phyloP scores from a whole-genome alignment of 768 basidiomycete species.

The Collybia nuda region DNA sequence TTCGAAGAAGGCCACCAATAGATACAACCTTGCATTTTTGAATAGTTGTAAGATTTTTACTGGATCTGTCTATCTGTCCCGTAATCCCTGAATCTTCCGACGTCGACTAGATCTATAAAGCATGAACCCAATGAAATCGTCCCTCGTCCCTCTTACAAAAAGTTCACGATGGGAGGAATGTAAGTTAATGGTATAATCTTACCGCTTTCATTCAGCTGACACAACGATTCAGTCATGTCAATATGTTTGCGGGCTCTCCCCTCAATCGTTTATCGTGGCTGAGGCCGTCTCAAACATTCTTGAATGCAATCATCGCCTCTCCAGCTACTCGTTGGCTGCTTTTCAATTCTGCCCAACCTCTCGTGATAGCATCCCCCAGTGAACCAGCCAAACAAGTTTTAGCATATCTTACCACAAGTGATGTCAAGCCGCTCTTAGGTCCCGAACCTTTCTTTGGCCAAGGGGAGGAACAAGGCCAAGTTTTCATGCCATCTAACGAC shows the following conservation, averaged over 20 bases:
- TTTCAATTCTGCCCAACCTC: constrained; percentile 74
- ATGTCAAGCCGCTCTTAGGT: constrained; percentile 62
- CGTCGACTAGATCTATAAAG: no score
- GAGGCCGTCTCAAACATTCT: constrained; percentile 67
- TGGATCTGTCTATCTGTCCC: no score
- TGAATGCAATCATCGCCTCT: constrained; percentile 65
- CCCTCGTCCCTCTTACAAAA: no score
- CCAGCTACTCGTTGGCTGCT: constrained; percentile 74
- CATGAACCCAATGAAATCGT: no score
- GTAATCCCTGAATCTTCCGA: no score
- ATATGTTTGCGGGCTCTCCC: constrained; percentile 59
- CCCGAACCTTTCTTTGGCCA: constrained; percentile 69
- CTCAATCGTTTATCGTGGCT: constrained; percentile 86
- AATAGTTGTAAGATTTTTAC: no score
- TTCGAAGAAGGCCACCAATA: no score
- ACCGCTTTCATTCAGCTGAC: no score
- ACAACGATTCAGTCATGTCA: constrained; percentile 24
- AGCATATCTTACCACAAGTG: constrained; percentile 54
- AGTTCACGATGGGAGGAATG: no score
- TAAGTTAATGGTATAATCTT: no score
- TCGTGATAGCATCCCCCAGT: constrained; percentile 41
- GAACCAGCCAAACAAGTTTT: constrained; percentile 32
- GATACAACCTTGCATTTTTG: no score
- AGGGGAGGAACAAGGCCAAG: constrained; percentile 40
- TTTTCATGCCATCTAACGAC: constrained; percentile 21